Percentiles rank a stretch among this genome's conserved stretches.
phyloP scores from a whole-genome alignment of 225 moss, liverwort and hornwort species.

The Asterella californica region DNA sequence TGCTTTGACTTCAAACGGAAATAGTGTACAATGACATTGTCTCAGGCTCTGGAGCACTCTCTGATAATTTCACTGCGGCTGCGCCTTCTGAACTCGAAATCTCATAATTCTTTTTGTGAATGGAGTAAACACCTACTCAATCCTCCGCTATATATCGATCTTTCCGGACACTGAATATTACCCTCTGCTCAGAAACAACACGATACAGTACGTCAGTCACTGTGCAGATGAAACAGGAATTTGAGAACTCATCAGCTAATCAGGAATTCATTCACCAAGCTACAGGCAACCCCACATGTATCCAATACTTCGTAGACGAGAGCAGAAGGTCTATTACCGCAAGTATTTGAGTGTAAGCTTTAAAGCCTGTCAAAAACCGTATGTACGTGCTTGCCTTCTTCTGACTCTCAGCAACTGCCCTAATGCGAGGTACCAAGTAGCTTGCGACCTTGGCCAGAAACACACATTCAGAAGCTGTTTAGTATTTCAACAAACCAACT shows the following conservation, averaged over 20 bases:
- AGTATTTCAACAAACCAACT: neutral
- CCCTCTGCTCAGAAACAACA: constrained; percentile 51
- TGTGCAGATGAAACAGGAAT: neutral
- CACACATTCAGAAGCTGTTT: neutral
- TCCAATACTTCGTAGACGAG: neutral
- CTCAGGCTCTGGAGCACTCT: neutral
- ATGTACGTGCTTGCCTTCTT: constrained; percentile 91
- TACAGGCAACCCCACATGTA: neutral
- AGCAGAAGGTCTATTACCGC: constrained; percentile 49
- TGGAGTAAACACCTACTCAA: constrained; percentile 20
- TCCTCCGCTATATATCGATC: constrained; percentile 88
- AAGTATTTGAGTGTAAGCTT: constrained; percentile 92
- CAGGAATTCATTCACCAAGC: neutral
- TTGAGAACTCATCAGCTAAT: neutral
- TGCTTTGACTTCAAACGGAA: neutral
- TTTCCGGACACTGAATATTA: constrained; percentile 88
- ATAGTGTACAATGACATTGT: constrained; percentile 6
- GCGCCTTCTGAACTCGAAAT: neutral
- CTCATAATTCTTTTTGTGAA: neutral
- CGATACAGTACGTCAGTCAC: neutral
- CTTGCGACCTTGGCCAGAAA: constrained; percentile 65
- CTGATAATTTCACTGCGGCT: neutral
- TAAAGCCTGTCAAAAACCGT: constrained; percentile 84
- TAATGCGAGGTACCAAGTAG: constrained; percentile 80
- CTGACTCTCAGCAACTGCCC: constrained; percentile 70